Evolutionary conservation across 768 basidiomycete genomes (phyloP).

Genomic region (Cantharellus anzutake): DNA sequence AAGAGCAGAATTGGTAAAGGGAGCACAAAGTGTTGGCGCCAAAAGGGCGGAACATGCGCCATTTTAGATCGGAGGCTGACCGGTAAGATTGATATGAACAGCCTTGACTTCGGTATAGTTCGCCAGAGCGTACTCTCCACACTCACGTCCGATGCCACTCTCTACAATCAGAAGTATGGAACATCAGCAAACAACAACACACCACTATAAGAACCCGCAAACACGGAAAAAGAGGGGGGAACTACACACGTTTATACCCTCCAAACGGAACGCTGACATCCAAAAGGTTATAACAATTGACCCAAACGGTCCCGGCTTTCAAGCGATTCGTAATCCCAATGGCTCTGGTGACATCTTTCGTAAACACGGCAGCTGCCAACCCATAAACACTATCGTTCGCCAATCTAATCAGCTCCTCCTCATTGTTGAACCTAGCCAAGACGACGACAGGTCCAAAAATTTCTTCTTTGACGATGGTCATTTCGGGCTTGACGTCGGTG

Average conservation of each 20-base stretch:
- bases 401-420: conserved; percentile 15
- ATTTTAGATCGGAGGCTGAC: background rate
- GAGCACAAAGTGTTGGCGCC: no score
- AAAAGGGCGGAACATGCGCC: background rate
- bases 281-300: conserved; percentile 17
- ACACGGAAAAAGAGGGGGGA: no score
- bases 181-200: no score
- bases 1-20: no score
- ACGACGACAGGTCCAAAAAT: conserved; percentile 71
- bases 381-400: conserved; percentile 84
- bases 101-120: conserved; percentile 52
- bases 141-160: conserved; percentile 65
- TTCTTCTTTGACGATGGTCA: conserved; percentile 56
- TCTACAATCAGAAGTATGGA: conserved; percentile 15
- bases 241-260: conserved; percentile 41
- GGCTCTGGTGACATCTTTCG: conserved; percentile 20
- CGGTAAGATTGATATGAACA: conserved; percentile 39
- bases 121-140: conserved; percentile 55
- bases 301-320: conserved; percentile 21
- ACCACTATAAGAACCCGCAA: no score
- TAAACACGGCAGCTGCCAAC: conserved; percentile 73
- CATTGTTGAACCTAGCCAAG: conserved; percentile 53
- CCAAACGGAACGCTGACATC: conserved; percentile 56
- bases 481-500: conserved; percentile 40
- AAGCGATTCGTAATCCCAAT: conserved; percentile 16